A percentile compares a stretch with the other conserved stretches of the same genome.
Conservation (phyloP, 1,284 basidiomycete species). For the Microbotryum violaceum region DNA sequence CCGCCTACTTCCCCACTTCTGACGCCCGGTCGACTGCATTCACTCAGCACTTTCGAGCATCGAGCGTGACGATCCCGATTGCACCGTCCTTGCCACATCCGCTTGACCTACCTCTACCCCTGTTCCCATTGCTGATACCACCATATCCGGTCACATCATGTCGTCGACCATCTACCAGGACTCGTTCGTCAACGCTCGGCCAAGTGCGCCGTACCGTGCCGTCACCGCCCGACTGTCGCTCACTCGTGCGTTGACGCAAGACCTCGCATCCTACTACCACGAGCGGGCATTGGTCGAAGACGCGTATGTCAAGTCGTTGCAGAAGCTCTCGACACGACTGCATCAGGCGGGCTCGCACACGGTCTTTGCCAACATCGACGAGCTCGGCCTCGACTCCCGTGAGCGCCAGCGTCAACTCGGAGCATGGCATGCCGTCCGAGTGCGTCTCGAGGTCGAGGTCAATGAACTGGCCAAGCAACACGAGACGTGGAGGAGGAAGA, state of each 20-base stretch:
- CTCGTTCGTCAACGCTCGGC: constrained; percentile 16
- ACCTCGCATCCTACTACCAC: constrained; percentile 46
- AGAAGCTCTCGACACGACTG: constrained; percentile 44
- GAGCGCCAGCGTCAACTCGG: constrained; percentile 12
- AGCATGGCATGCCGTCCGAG: constrained; percentile 2
- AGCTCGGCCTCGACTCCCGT: not conserved
- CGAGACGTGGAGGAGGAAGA: constrained; percentile 12
- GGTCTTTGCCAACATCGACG: constrained; percentile 10
- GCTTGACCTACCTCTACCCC: no score
- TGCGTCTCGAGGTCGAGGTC: constrained; percentile 18
- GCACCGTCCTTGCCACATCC: not conserved
- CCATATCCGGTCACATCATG: not conserved
- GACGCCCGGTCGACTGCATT: no score
- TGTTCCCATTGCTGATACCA: no score
- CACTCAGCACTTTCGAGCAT: not conserved
- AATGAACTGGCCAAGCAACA: constrained; percentile 11
- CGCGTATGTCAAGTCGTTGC: constrained; percentile 46
- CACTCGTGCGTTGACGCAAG: constrained; percentile 20
- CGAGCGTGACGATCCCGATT: not conserved
- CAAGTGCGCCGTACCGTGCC: constrained; percentile 15
- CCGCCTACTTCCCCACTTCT: no score
- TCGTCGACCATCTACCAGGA: constrained; percentile 14
- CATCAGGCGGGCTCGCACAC: constrained; percentile 32
- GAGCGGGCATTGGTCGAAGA: constrained; percentile 47
- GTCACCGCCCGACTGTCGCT: constrained; percentile 15